These are phyloP conservation scores for Aureobasidium namibiae DNA, from an alignment of 2,329 filamentous ascomycete genomes.

Conservation along the genomic window DNA sequence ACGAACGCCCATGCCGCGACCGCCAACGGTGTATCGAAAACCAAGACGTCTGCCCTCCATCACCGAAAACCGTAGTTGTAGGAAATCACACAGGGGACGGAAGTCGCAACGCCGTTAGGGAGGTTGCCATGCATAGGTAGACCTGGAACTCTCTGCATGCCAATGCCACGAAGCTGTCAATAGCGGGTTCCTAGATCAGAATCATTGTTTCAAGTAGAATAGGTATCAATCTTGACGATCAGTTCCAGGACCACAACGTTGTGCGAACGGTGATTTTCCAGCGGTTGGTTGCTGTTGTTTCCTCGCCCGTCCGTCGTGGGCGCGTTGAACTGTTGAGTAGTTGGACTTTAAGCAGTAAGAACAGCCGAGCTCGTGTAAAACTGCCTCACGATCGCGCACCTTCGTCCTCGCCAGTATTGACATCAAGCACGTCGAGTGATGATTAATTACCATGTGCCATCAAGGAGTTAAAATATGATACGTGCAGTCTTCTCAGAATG, in stretches of 20 bases:
- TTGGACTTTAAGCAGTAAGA: background rate
- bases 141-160: background rate
- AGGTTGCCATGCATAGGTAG: background rate
- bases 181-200: background rate
- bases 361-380: background rate
- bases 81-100: background rate
- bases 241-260: background rate
- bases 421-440: background rate
- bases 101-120: background rate
- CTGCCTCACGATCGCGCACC: background rate
- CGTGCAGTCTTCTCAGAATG: background rate
- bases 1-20: background rate
- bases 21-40: background rate
- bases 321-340: background rate
- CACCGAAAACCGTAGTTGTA: background rate
- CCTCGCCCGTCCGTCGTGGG: background rate
- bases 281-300: constrained; percentile 5
- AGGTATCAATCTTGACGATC: background rate
- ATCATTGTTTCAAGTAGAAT: background rate
- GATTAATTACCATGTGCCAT: too few species aligned
- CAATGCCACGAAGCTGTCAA: background rate
- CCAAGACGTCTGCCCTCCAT: background rate
- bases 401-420: background rate
- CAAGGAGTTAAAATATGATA: too few species aligned
- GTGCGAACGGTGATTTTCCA: background rate